A percentile compares a stretch with the other conserved stretches of the same genome.
phyloP scores from a whole-genome alignment of 2,329 filamentous ascomycete species.

The Apiospora marii region DNA sequence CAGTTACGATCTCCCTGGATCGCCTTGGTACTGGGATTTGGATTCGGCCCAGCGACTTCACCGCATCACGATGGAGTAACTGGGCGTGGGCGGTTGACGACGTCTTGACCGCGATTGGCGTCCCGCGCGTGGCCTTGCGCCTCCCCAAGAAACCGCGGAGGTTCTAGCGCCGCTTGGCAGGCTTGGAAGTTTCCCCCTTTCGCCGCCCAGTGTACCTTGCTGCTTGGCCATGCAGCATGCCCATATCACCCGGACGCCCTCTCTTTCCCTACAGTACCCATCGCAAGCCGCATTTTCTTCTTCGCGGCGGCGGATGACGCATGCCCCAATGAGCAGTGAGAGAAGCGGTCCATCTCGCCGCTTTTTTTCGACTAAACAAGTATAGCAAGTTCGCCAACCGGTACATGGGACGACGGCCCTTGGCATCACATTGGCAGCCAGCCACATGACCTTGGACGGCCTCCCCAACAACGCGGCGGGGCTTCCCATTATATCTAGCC shows the following conservation, averaged over 20 bases:
- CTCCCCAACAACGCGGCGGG: neutral
- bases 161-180: constrained; percentile 20
- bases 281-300: constrained; percentile 6
- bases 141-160: constrained; percentile 10
- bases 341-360: neutral
- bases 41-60: no score
- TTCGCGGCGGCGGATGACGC: neutral
- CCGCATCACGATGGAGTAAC: constrained; percentile 12
- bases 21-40: neutral
- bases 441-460: neutral
- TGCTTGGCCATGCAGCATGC: neutral
- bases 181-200: constrained; percentile 1
- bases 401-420: constrained; percentile 13
- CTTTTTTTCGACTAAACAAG: neutral
- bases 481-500: constrained; percentile 13
- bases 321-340: neutral
- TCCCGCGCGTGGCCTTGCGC: constrained; percentile 2
- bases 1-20: neutral
- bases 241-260: constrained; percentile 5
- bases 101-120: neutral
- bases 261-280: neutral
- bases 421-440: constrained; percentile 16
- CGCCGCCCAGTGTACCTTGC: neutral
- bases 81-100: neutral
- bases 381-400: neutral